A percentile compares a stretch with the other conserved stretches of the same genome.
These are phyloP conservation scores for Apophysomyces trapeziformis DNA, from an alignment of 371 early-diverging fungal genomes.

Conservation along the genomic window DNA sequence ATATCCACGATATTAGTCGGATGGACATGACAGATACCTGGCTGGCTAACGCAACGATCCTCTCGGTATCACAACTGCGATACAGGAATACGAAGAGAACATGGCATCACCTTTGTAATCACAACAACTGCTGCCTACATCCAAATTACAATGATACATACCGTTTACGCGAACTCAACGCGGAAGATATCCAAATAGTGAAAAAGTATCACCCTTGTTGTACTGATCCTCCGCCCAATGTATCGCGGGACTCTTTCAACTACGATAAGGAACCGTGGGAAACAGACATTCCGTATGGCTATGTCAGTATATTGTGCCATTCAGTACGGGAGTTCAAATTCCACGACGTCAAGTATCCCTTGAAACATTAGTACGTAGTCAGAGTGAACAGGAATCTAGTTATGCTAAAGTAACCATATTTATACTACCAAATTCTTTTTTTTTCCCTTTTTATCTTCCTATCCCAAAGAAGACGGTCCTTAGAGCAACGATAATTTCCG, in stretches of 20 bases:
- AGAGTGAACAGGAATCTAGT: too few species aligned
- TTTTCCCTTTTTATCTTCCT: too few species aligned
- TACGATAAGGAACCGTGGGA: background rate
- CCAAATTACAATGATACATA: background rate
- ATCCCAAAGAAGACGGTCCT: too few species aligned
- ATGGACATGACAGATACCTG: background rate
- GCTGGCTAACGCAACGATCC: constrained; percentile 3
- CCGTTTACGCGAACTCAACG: background rate
- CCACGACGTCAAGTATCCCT: constrained; percentile 1
- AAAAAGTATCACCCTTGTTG: background rate
- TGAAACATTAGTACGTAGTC: background rate
- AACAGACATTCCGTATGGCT: constrained; percentile 3
- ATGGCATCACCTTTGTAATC: constrained; percentile 1
- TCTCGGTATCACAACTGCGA: background rate
- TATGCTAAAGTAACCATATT: too few species aligned
- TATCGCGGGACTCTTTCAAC: background rate
- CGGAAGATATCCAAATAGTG: background rate
- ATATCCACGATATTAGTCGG: constrained; percentile 1
- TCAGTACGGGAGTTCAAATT: background rate
- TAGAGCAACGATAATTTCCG: too few species aligned
- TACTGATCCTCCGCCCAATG: background rate
- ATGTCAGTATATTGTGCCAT: background rate
- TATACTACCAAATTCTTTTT: too few species aligned
- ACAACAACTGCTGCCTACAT: constrained; percentile 3
- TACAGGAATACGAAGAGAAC: background rate